Conservation (phyloP, 768 basidiomycete genomes). For the Leccinellum albellum region DNA sequence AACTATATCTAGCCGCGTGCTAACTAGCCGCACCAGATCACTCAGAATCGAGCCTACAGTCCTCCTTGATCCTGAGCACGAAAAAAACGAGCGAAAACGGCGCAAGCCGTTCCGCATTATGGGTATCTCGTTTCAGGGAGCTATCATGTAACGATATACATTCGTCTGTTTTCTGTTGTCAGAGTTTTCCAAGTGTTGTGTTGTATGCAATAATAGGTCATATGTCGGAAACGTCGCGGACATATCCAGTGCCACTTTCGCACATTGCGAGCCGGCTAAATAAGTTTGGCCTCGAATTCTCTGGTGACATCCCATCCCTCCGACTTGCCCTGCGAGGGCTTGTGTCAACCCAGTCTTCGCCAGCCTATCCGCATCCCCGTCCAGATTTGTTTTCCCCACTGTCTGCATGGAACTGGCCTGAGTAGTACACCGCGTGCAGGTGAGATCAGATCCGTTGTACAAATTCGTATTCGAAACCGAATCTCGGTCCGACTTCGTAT, state of each 20-base stretch:
- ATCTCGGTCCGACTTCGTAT: neutral
- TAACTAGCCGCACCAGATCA: constrained; percentile 18
- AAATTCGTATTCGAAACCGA: constrained; percentile 1
- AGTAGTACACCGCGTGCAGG: constrained; percentile 21
- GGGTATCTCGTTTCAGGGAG: constrained; percentile 15
- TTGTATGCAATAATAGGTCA: neutral
- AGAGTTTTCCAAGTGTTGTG: neutral
- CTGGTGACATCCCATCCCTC: constrained; percentile 17
- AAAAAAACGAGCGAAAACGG: neutral
- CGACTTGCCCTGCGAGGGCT: neutral
- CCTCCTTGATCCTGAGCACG: constrained; percentile 17
- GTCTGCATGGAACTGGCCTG: constrained; percentile 30
- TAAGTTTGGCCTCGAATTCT: constrained; percentile 5
- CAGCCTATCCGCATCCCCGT: neutral
- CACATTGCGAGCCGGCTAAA: constrained; percentile 24
- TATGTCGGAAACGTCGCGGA: neutral
- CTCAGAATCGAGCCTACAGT: constrained; percentile 26
- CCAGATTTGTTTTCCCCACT: neutral
- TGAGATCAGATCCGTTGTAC: constrained; percentile 12
- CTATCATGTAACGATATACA: constrained; percentile 19
- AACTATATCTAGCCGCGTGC: neutral
- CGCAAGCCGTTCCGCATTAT: constrained; percentile 8
- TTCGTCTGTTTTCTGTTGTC: neutral
- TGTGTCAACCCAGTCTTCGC: constrained; percentile 3
- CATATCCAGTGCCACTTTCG: constrained; percentile 20